A percentile compares a stretch with the other conserved stretches of the same genome.
These are phyloP conservation scores for Aspergillus bridgeri DNA, from an alignment of 495 filamentous ascomycete genomes.

Conservation along the genomic window DNA sequence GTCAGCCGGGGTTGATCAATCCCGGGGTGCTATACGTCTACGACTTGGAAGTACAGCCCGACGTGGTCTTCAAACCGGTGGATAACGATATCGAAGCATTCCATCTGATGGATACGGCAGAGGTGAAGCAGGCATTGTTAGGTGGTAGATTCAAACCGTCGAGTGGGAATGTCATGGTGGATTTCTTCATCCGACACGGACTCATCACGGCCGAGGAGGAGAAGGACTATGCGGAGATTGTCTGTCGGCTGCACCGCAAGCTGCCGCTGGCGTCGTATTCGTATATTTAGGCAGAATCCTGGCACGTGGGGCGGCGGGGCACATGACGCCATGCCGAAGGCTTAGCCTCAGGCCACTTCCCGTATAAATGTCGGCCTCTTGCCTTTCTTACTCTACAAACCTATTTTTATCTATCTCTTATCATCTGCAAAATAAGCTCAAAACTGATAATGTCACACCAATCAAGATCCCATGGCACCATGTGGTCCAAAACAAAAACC, in stretches of 20 bases:
- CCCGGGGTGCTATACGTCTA: conserved; percentile 8
- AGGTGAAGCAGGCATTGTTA: conserved; percentile 41
- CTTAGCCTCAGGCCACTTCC: neutral
- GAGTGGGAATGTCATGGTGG: conserved; percentile 43
- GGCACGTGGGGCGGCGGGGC: neutral
- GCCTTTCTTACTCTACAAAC: no score
- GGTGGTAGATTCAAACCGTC: conserved; percentile 51
- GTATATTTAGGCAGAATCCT: neutral
- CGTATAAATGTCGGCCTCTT: neutral
- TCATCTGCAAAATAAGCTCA: no score
- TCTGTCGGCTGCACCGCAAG: conserved; percentile 41
- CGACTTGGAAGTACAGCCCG: conserved; percentile 2
- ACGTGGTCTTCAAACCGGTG: conserved; percentile 1
- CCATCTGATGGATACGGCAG: conserved; percentile 39
- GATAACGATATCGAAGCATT: conserved; percentile 5
- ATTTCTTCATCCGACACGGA: conserved; percentile 54
- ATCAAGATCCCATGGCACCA: conserved; percentile 4
- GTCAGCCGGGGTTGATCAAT: conserved; percentile 6
- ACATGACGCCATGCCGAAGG: neutral
- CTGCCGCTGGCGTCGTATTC: conserved; percentile 3
- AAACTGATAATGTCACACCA: neutral
- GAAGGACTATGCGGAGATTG: conserved; percentile 46
- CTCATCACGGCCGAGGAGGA: conserved; percentile 49
- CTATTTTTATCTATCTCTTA: no score
- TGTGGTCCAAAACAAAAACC: conserved; percentile 41